Conservation (phyloP, 2,329 filamentous ascomycete species). For the Acrocalymma vagum region DNA sequence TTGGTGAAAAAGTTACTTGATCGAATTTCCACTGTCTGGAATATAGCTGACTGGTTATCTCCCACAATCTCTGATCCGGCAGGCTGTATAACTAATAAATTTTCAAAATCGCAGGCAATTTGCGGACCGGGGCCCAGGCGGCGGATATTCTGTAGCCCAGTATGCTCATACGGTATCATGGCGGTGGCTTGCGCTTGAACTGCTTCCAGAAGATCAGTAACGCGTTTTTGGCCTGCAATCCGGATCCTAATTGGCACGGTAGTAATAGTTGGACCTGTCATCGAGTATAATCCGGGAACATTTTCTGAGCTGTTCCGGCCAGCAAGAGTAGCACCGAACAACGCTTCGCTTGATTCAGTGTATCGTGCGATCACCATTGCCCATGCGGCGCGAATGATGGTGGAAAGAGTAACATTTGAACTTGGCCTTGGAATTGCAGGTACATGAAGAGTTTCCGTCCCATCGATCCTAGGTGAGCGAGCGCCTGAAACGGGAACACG, state of each 20-base stretch:
- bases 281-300: conserved; percentile 44
- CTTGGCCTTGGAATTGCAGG: too few species aligned
- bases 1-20: too few species aligned
- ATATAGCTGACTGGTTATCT: too few species aligned
- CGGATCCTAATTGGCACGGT: conserved; percentile 39
- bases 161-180: conserved; percentile 38
- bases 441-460: too few species aligned
- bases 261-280: conserved; percentile 52
- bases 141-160: conserved; percentile 38
- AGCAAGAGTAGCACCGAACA: conserved; percentile 50
- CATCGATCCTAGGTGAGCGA: too few species aligned
- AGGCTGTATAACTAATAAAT: conserved; percentile 2
- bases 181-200: conserved; percentile 19
- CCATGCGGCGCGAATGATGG: conserved; percentile 24
- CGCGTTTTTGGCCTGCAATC: conserved; percentile 12
- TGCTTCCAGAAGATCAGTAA: conserved; percentile 18
- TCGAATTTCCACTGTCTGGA: too few species aligned
- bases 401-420: conserved; percentile 14
- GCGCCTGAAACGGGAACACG: too few species aligned
- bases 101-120: background rate
- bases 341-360: conserved; percentile 12
- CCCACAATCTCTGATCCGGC: too few species aligned
- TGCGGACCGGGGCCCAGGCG: background rate
- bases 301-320: conserved; percentile 47
- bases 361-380: conserved; percentile 17